Percentiles rank a stretch among this genome's conserved stretches.
These are phyloP conservation scores for Rauvolfia tetraphylla DNA, from an alignment of 257 asterid species.

Conservation along the genomic window DNA sequence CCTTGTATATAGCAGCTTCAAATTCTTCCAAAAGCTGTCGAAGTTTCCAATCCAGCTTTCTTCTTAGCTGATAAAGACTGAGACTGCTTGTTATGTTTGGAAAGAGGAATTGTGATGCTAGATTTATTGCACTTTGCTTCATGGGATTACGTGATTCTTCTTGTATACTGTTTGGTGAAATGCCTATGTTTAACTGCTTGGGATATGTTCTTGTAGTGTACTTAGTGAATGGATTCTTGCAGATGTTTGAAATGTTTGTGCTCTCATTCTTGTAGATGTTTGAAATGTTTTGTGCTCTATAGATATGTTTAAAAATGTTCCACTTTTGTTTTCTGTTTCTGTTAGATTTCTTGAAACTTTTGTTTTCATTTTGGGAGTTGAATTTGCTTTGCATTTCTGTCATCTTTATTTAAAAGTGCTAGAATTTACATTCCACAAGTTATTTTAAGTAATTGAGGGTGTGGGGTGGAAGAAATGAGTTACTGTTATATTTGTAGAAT, in stretches of 20 bases:
- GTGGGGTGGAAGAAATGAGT: neutral
- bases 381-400: neutral
- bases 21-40: neutral
- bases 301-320: neutral
- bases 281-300: too few species aligned
- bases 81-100: neutral
- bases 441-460: neutral
- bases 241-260: too few species aligned
- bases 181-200: neutral
- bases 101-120: neutral
- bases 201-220: neutral
- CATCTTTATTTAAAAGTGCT: neutral
- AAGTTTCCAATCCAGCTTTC: neutral
- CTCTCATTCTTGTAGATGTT: too few species aligned
- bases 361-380: neutral
- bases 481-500: neutral
- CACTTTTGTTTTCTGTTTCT: neutral
- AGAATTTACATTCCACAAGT: neutral
- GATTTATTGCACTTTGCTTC: neutral
- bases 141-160: neutral
- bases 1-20: neutral
- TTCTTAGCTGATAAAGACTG: neutral
- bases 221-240: too few species aligned
- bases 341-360: neutral
- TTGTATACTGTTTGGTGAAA: neutral